Conservation (phyloP, 495 filamentous ascomycete species). For the Xylaria nigripes region DNA sequence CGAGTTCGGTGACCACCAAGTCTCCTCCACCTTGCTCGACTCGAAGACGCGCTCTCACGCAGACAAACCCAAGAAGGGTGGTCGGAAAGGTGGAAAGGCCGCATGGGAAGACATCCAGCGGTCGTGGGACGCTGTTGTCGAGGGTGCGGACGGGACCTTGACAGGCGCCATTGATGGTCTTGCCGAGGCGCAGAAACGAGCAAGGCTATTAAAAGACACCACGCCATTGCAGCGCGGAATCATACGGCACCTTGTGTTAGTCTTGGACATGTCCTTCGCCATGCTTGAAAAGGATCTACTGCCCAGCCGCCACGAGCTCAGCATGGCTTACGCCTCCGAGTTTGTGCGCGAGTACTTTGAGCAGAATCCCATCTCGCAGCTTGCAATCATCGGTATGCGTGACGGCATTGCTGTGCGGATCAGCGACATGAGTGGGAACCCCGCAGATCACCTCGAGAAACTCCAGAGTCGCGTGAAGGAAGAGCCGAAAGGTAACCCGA, state of each 20-base stretch:
- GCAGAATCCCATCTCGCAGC: conserved; percentile 96
- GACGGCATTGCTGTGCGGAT: conserved; percentile 82
- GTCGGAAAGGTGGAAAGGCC: conserved; percentile 25
- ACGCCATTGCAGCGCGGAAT: conserved; percentile 93
- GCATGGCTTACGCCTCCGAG: conserved; percentile 72
- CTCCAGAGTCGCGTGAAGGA: conserved; percentile 61
- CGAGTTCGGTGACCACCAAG: conserved; percentile 51
- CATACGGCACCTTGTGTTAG: conserved; percentile 84
- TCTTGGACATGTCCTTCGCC: conserved; percentile 86
- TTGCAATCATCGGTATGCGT: conserved; percentile 82
- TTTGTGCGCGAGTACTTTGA: conserved; percentile 95
- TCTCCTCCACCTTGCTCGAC: conserved; percentile 27
- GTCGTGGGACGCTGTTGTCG: conserved; percentile 40
- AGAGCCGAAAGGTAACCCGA: conserved; percentile 82
- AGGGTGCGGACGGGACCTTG: conserved; percentile 36
- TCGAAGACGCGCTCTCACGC: conserved; percentile 12
- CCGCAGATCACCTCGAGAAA: conserved; percentile 74
- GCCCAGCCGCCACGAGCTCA: conserved; percentile 75
- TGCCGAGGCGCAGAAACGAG: conserved; percentile 40
- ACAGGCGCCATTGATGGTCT: conserved; percentile 27
- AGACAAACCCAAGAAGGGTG: conserved; percentile 25
- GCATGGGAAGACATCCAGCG: conserved; percentile 43
- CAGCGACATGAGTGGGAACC: conserved; percentile 86
- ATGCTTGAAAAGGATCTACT: conserved; percentile 94
- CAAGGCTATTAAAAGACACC: conserved; percentile 70